Percentiles rank a stretch among this genome's conserved stretches.
These are phyloP conservation scores for Trametes gibbosa DNA, from an alignment of 768 basidiomycete species.

Conservation along the genomic window DNA sequence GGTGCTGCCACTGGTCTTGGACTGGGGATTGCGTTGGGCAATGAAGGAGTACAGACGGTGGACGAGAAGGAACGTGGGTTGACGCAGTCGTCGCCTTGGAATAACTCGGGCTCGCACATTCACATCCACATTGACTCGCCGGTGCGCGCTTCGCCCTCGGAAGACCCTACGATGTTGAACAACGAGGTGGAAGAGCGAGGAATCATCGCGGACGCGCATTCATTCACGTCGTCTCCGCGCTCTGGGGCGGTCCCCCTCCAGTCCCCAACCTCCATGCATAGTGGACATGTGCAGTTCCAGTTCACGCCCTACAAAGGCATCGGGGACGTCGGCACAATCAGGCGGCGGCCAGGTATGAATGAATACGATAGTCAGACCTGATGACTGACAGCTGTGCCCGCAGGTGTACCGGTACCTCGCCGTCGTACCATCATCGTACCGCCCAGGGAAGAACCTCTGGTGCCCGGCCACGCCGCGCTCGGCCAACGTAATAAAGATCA, in stretches of 20 bases:
- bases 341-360: constrained; percentile 10
- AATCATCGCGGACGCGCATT: constrained; percentile 28
- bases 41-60: not conserved
- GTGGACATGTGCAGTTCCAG: constrained; percentile 7
- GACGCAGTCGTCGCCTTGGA: not conserved
- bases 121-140: constrained; percentile 1
- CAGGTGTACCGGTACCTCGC: constrained; percentile 28
- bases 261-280: constrained; percentile 13
- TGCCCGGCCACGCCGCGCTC: not conserved
- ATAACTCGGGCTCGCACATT: not conserved
- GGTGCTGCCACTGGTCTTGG: constrained; percentile 21
- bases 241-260: constrained; percentile 27
- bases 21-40: not conserved
- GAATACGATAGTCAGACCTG: no score
- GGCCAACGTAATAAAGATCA: constrained; percentile 33
- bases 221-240: constrained; percentile 36
- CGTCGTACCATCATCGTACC: constrained; percentile 35
- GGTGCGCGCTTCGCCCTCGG: constrained; percentile 6
- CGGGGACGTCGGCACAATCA: not conserved
- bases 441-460: not conserved
- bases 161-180: constrained; percentile 2
- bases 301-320: not conserved
- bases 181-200: constrained; percentile 15
- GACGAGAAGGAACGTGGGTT: not conserved
- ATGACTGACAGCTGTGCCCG: not conserved